phyloP scores from a whole-genome alignment of 352 stramenopile genomes.

The Pelagophyceae sp. region DNA sequence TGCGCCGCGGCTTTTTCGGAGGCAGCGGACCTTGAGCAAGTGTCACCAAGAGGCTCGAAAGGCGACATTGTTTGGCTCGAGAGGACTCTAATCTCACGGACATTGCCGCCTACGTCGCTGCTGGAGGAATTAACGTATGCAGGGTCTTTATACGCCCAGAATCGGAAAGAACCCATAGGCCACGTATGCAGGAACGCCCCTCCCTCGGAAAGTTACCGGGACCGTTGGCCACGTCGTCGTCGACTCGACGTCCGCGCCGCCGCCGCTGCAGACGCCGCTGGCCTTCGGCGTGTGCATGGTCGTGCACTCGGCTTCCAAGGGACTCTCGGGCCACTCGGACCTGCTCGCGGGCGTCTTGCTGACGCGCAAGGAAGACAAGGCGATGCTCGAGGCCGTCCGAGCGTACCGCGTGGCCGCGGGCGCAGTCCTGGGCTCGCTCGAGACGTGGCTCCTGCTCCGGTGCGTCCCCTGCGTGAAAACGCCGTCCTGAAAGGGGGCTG shows the following conservation, averaged over 20 bases:
- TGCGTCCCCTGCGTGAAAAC: no score
- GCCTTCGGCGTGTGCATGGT: constrained; percentile 69
- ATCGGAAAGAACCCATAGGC: no score
- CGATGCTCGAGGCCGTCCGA: background rate
- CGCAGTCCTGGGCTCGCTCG: background rate
- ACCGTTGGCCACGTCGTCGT: constrained; percentile 53
- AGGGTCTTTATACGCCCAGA: background rate
- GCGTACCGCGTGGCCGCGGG: background rate
- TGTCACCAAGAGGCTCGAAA: background rate
- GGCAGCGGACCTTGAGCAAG: no score
- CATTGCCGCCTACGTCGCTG: constrained; percentile 55
- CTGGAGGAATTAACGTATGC: constrained; percentile 14
- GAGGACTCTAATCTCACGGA: constrained; percentile 71
- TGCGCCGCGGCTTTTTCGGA: no score
- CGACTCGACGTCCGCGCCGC: constrained; percentile 78
- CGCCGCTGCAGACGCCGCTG: constrained; percentile 68
- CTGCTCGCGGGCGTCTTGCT: constrained; percentile 73
- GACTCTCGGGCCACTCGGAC: constrained; percentile 71
- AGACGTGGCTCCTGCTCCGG: constrained; percentile 13
- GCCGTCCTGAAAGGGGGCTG: no score
- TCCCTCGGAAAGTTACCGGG: background rate
- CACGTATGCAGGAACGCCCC: no score
- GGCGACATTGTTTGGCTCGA: constrained; percentile 70
- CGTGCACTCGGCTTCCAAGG: constrained; percentile 76
- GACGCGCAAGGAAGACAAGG: background rate